Evolutionary conservation across 345 rosid species (phyloP), one percentile per base, ranked within the genome.

Genomic region (Lumnitzera racemosa): DNA sequence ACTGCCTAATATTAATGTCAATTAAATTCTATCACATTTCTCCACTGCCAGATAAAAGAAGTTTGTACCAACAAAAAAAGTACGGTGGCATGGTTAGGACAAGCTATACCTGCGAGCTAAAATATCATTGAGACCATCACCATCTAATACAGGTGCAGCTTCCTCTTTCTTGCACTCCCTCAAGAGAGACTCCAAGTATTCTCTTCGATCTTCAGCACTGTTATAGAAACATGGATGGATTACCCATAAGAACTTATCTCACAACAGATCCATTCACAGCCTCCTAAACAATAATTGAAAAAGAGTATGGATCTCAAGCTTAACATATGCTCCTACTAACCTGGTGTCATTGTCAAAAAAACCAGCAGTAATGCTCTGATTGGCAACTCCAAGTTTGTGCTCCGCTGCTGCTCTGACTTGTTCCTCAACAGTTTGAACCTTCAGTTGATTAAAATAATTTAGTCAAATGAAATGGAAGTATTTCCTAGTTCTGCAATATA

Each of bases 361-460:
- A 46, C 97, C 97, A 48, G 97, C 97, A 63, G 97, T 90, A 58
- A 90, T 90, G 65, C 97, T 90, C 83, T 90, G 97, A 74, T 90
- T 88, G 72, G 96, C 97, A 72, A 90, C 96, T 68, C 97, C 97
- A 63, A 90, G 83, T 78, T 90, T 90, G 78, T 90, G 97, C 76
- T 90, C 96, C 15, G 97, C 96, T 46, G 97, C 66, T 73, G 94
- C 96, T 75, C 97, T 82, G 31, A 90, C 97, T 85, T 90, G 96
- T 73, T 90, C 96, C 78, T 90, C 97, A 55, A 90, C 96, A 64
- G 96, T 88, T 81, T 88, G 80, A 67, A 88, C 97, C 97, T 90
- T 69, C 43, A 36, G 43, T 36, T 36, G 43, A 36, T 36, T 36
- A 36, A 36, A 5, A 4, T 27, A 27, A 36, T 36, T 36, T 36